Base-by-base conservation (phyloP, 495 filamentous ascomycete genomes). In the Daldinia loculata region DNA sequence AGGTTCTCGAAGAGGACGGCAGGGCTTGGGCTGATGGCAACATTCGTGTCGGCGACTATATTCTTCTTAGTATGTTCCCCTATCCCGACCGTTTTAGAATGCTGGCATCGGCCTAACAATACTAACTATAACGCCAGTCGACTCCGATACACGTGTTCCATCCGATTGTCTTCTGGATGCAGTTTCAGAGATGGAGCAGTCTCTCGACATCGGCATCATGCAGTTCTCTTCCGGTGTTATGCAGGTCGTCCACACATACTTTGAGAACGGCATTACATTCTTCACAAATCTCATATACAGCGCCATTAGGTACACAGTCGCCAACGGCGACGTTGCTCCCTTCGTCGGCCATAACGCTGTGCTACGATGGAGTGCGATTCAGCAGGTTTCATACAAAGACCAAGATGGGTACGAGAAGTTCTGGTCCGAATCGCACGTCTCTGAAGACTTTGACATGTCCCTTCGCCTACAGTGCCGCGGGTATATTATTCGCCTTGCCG, bases 361-460 rank as follows among this genome's bases (percentile, higher is more conserved):
- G 62, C 85, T 94, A 41, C 87, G 92, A 63, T 94, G 92, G 92
- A 84, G 86, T 56, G 92, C 92, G 52, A 87, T 94, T 56, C 92
- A 94, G 77, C 84, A 92, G 63, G 89, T 94, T 50, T 87, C 87
- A 12, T 93, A 93, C 80, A 72, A 82, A 71, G 85, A 88, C 38
- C 86, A 89, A 67, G 86, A 90, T 58, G 89, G 89, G 24, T 88
- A 90, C 48, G 84, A 93, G 75, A 94, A 93, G 78, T 93, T 90
- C 80, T 94, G 92, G 92, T 94, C 92, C 0, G 92, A 94, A 78
- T 86, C 84, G 26, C 90, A 91, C 75, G 92, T 94, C 39, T 93
- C 91, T 6, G 92, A 94, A 72, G 92, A 94, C 72, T 94, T 94
- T 73, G 92, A 94, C 69, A 93, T 94, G 91, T 90, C 92, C 8